Conservation (phyloP, 176 grass and related monocot genomes). For the Rhynchospora tenuis region DNA sequence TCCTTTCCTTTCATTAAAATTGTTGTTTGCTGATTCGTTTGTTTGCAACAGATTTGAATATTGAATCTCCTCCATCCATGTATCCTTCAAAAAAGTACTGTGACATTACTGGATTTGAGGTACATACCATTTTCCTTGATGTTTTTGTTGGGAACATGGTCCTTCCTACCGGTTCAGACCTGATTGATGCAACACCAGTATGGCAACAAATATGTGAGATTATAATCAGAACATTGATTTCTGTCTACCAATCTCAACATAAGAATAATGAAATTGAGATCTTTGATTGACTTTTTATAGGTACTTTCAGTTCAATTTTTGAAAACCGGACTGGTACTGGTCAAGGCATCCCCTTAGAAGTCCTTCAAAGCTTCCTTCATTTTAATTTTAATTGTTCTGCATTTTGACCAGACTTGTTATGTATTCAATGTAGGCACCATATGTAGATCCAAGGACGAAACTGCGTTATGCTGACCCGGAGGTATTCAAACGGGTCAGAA, state of each 20-base stretch:
- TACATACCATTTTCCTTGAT: conserved; percentile 26
- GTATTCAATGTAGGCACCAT: conserved; percentile 52
- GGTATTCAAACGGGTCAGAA: conserved; percentile 80
- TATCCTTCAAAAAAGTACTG: conserved; percentile 96
- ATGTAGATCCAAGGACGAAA: conserved; percentile 87
- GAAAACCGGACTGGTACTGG: not conserved
- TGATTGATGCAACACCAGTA: not conserved
- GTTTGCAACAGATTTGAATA: conserved; percentile 64
- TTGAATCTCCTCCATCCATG: conserved; percentile 87
- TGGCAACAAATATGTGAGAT: not conserved
- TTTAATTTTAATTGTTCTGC: not conserved
- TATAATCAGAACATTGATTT: not conserved
- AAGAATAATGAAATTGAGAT: not conserved
- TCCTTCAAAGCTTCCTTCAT: not conserved
- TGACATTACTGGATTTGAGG: conserved; percentile 95
- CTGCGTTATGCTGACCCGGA: conserved; percentile 64
- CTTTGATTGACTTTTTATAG: not conserved
- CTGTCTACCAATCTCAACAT: not conserved
- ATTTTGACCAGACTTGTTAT: not conserved
- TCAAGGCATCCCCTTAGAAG: not conserved
- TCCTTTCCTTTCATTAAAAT: not conserved
- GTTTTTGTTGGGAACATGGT: not conserved
- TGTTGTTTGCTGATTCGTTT: not conserved
- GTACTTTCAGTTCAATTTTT: not conserved
- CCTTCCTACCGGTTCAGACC: not conserved